Evolutionary conservation across 2,329 filamentous ascomycete genomes (phyloP), one percentile per base, ranked within the genome.

Genomic region (Hymenoscyphus infarciens): DNA sequence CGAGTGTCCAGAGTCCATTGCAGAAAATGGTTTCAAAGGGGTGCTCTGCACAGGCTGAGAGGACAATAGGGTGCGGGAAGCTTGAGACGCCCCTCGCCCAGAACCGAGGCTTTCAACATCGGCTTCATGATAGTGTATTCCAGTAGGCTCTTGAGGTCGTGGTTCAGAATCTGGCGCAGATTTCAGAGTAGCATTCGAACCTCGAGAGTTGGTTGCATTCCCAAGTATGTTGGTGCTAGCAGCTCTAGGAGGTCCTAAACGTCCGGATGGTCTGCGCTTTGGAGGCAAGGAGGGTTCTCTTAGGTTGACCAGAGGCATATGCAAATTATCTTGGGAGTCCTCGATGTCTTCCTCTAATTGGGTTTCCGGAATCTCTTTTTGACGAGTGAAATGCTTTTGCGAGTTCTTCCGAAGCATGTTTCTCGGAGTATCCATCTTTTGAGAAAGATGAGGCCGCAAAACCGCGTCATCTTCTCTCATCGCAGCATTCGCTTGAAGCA

Each of bases 331-430:
- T 56, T 56, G 54, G 29, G 5, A 56, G 13, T 33, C 31, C 19
- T 33, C 53, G 13, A 5, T 56, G 27, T 31, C n/a, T n/a, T n/a
- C 13, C 15, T 56, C 16, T 13, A 13, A n/a, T 6, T 33, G 54
- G 33, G 3, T 56, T 22, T 56, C 27, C 15, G 19, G 56, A 19
- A 45, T 45, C 35, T 57, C 19, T 19, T n/a, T 25, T 1, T 5
- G 31, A 25, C 33, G 33, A 39, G 35, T 38, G n/a, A 42, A 25
- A n/a, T 42, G 10, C 53, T 55, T 57, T 8, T 39, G 56, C 19
- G 35, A 39, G 25, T 57, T 57, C n/a, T 39, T 57, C 25, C 31
- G 33, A 27, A 57, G 56, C 33, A 42, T 57, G 19, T 52, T 22
- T 52, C 45, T 52, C 8, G 45, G 45, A 25, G 45, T 25, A 22